Evolutionary conservation across 2,329 filamentous ascomycete genomes (phyloP), one percentile per base, ranked within the genome.

Genomic region (Pseudogymnoascus sp.): DNA sequence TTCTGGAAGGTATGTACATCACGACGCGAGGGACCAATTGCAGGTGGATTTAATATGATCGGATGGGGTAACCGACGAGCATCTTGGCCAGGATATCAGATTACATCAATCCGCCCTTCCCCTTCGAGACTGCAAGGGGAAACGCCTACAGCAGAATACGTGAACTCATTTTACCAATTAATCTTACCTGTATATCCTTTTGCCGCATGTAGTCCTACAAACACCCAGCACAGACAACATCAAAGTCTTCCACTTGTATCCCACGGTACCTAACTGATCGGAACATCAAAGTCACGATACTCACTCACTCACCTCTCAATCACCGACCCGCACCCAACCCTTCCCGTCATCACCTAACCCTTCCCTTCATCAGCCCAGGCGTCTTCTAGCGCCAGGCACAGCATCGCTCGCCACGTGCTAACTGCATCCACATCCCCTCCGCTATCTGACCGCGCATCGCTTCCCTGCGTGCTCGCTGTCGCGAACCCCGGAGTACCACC

Each of bases 131-230:
- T 5, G 51, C 51, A 57, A 57, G 51, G 51, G 51, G 47, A 29
- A 57, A 57, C 51, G 10, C 29, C 51, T 57, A 16, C 51, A 57
- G 51, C 51, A 57, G 10, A 57, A 12, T 34, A 34, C 51, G 51
- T 57, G 51, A 57, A 57, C 51, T 57, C 51, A 34, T 34, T 57
- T 57, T 57, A 57, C 47, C 26, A 34, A 57, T 57, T 57, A 57
- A 57, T 57, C 51, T 57, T 34, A 57, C 47, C 26, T 57, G 12
- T 29, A 51, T 29, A 26, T 16, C 6, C 12, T 54, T 29, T 12
- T n/a, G 5, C 12, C 29, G 29, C 29, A 31, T 31, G 8, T 12
- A 29, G 45, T 54, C 23, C n/a, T 26, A 29, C 23, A 8, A 31
- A 54, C 14, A 54, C 23, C 23, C 47, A 54, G 47, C 47, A 54